Evolutionary conservation across 139 green algal species (phyloP).

Genomic region (Edaphochlamys debaryana): DNA sequence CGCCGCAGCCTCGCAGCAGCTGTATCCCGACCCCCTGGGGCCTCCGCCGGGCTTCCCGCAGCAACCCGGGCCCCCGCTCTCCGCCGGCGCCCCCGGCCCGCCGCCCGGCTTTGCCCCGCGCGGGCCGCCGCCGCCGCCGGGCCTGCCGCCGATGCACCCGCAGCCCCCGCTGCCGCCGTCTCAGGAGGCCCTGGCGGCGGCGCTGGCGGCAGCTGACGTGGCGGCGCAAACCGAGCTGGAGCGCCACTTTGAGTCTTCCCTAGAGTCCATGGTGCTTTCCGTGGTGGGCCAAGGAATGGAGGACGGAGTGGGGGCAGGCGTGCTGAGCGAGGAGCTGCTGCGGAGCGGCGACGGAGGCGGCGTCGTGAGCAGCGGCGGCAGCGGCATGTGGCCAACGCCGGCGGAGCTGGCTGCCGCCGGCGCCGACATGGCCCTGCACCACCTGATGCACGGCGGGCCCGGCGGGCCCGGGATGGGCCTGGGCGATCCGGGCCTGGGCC

Average conservation of each 20-base stretch:
- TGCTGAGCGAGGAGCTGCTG: not conserved
- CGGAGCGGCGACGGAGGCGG: not conserved
- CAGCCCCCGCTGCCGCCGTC: not conserved
- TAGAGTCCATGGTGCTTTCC: constrained; percentile 18
- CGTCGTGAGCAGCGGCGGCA: not conserved
- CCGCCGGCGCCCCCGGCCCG: too few relatives aligned
- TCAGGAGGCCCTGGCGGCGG: too few relatives aligned
- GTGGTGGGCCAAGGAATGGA: constrained; percentile 39
- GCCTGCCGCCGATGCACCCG: not conserved
- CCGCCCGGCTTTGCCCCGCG: not conserved
- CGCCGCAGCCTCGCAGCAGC: too few relatives aligned
- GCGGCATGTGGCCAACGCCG: not conserved
- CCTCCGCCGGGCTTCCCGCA: too few relatives aligned
- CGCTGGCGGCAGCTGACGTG: not conserved
- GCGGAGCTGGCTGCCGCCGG: not conserved
- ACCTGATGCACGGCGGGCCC: not conserved
- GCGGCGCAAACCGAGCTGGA: constrained; percentile 2
- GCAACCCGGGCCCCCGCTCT: too few relatives aligned
- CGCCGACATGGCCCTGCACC: not conserved
- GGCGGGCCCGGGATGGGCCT: too few relatives aligned
- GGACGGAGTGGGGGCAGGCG: constrained; percentile 11
- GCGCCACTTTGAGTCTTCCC: constrained; percentile 1
- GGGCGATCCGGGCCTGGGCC: too few relatives aligned
- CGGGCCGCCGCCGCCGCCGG: too few relatives aligned
- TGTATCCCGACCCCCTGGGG: too few relatives aligned